Evolutionary conservation across 768 basidiomycete species (phyloP).

Genomic region (Lentinula lateritia): DNA sequence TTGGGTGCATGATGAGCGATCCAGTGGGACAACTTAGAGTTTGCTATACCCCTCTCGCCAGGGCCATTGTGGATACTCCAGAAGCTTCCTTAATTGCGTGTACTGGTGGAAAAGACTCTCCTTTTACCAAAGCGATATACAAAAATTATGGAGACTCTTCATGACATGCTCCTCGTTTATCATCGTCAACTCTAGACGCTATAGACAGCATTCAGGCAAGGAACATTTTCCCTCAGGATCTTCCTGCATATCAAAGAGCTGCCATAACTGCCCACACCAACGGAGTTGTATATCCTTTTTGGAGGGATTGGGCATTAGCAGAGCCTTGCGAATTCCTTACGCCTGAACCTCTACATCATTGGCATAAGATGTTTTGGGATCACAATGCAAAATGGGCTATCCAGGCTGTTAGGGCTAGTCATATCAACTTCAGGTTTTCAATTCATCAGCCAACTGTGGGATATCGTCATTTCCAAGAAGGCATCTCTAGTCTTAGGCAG

Average conservation of each 20-base stretch:
- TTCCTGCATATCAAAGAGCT: no score
- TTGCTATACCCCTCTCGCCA: not conserved
- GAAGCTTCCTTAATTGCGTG: not conserved
- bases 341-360: not conserved
- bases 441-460: conserved; percentile 30
- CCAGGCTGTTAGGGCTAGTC: not conserved
- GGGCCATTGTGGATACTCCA: not conserved
- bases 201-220: not conserved
- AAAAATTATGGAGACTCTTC: not conserved
- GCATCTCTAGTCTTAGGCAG: conserved; percentile 34
- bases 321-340: not conserved
- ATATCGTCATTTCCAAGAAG: conserved; percentile 30
- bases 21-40: not conserved
- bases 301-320: not conserved
- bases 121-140: not conserved
- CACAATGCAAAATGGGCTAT: not conserved
- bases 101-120: not conserved
- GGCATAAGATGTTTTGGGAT: not conserved
- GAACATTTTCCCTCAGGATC: no score
- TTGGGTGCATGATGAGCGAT: not conserved
- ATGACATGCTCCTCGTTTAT: not conserved
- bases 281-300: not conserved
- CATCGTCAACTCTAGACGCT: not conserved
- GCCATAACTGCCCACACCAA: no score
- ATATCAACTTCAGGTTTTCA: not conserved